Conservation (phyloP, 306 rosid genomes). For the Prinsepia uniflora region DNA sequence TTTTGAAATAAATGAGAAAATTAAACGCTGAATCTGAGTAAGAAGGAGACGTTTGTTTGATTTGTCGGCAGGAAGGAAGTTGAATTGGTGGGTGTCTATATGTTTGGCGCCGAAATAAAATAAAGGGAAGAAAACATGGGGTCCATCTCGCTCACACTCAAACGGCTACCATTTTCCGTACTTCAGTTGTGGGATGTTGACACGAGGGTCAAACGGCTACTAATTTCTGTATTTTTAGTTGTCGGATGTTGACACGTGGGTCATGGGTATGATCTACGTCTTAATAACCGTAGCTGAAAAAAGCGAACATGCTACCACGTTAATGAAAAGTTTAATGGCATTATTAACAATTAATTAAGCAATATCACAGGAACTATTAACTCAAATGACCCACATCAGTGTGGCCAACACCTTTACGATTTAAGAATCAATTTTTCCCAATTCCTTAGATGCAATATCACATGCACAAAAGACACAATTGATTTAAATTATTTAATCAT, state of each 20-base stretch:
- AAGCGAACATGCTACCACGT: neutral
- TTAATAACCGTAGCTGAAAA: no score
- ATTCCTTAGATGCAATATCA: neutral
- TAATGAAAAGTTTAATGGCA: neutral
- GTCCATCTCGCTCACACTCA: neutral
- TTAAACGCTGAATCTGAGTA: neutral
- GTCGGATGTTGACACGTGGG: neutral
- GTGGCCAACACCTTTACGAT: neutral
- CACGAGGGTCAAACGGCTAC: neutral
- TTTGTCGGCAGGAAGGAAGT: conserved; percentile 21
- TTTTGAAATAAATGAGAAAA: neutral
- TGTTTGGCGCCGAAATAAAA: neutral
- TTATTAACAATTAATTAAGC: neutral
- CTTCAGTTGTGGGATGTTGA: neutral
- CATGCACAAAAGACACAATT: conserved; percentile 8
- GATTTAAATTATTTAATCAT: neutral
- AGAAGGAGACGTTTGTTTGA: neutral
- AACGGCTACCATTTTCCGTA: neutral
- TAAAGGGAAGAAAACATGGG: neutral
- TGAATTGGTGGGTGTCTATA: neutral
- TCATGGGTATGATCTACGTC: no score
- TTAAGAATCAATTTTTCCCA: no score
- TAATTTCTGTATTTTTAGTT: neutral
- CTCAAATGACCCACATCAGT: neutral
- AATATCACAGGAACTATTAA: neutral